A percentile compares a stretch with the other conserved stretches of the same genome.
Evolutionary conservation across 2,329 filamentous ascomycete species (phyloP).

Genomic region (Fusarium citri): DNA sequence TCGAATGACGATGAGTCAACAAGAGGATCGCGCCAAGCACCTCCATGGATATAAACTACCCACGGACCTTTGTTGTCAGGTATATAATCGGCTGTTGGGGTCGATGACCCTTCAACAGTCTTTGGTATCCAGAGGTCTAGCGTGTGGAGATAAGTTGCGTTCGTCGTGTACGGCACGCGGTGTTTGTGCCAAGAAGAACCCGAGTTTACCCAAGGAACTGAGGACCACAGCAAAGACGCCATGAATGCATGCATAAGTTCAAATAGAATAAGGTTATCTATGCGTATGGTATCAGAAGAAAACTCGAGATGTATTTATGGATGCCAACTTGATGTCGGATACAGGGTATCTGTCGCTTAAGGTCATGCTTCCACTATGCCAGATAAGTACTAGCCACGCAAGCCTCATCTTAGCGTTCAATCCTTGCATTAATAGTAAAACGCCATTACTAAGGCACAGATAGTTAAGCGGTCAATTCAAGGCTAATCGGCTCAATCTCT

Average conservation of each 20-base stretch:
- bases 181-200: background rate
- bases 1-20: constrained; percentile 6
- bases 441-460: rapidly evolving
- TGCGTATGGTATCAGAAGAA: background rate
- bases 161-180: background rate
- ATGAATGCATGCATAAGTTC: background rate
- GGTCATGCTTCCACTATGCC: background rate
- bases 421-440: background rate
- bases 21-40: constrained; percentile 14
- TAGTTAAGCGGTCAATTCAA: background rate
- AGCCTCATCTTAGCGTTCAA: rapidly evolving
- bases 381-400: background rate
- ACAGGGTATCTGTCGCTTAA: background rate
- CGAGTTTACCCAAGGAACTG: background rate
- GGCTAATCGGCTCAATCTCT: rapidly evolving
- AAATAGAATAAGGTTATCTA: background rate
- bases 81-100: rapidly evolving
- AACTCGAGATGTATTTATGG: background rate
- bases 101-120: rapidly evolving
- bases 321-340: background rate
- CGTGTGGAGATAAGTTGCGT: background rate
- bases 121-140: background rate
- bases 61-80: background rate
- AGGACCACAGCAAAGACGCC: background rate
- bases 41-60: constrained; percentile 10